Percentiles rank a stretch among this genome's conserved stretches.
phyloP scores from a whole-genome alignment of 805 yeast species.

The Komagataella populi region DNA sequence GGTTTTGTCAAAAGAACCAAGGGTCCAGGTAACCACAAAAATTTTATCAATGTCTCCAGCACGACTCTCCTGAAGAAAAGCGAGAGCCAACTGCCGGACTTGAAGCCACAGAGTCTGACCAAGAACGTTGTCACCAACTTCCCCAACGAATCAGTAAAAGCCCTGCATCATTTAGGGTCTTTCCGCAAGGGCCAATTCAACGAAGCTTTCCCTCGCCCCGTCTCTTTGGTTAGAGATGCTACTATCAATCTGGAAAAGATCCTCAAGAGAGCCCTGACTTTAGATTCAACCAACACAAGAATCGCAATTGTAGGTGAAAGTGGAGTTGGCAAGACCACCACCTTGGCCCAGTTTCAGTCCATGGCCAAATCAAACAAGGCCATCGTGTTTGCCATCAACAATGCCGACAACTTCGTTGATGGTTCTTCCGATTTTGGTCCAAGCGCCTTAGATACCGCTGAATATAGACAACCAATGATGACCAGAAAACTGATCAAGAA shows the following conservation, averaged over 20 bases:
- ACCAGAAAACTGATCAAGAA: conserved; percentile 45
- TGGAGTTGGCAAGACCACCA: conserved; percentile 72
- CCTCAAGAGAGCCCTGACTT: conserved; percentile 17
- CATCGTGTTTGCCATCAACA: conserved; percentile 49
- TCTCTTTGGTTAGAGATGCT: conserved; percentile 40
- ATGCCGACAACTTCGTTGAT: conserved; percentile 46
- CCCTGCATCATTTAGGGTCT: conserved; percentile 40
- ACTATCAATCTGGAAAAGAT: conserved; percentile 23
- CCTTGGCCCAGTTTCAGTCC: conserved; percentile 57
- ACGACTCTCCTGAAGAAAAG: conserved; percentile 12
- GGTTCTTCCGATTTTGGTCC: conserved; percentile 61
- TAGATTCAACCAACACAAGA: conserved; percentile 29
- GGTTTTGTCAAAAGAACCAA: conserved; percentile 10
- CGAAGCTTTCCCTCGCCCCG: conserved; percentile 49
- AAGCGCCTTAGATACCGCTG: conserved; percentile 26
- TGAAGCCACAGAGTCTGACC: conserved; percentile 8
- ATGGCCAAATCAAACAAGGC: conserved; percentile 28
- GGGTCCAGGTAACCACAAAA: conserved; percentile 18
- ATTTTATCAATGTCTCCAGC: conserved; percentile 11
- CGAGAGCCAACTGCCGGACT: conserved; percentile 7
- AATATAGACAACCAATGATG: conserved; percentile 71
- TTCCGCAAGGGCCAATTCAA: conserved; percentile 57
- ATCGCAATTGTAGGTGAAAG: conserved; percentile 49
- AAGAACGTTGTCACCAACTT: conserved; percentile 21
- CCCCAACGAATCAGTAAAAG: conserved; percentile 23